These are phyloP conservation scores for Entomortierella lignicola DNA, from an alignment of 192 early-diverging fungal species.

Conservation along the genomic window DNA sequence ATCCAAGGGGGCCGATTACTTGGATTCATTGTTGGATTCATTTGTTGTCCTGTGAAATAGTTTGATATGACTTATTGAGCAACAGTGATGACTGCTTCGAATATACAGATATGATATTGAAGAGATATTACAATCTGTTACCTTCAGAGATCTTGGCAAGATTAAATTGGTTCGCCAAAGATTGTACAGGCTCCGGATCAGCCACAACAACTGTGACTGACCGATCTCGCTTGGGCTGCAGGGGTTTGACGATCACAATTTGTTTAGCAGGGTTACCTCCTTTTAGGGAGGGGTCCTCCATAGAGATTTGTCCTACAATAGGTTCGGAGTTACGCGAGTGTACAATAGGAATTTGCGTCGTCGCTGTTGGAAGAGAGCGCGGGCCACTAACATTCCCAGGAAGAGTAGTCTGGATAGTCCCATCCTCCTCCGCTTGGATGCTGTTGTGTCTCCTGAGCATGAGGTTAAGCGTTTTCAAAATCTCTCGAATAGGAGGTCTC, in stretches of 20 bases:
- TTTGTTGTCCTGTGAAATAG: too few relatives aligned
- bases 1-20: background rate
- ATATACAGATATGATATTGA: too few relatives aligned
- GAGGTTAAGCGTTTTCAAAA: slow-evolving; percentile 15
- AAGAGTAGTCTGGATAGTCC: background rate
- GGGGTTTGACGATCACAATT: slow-evolving; percentile 4
- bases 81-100: too few relatives aligned
- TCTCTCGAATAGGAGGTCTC: slow-evolving; percentile 20
- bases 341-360: background rate
- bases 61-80: too few relatives aligned
- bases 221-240: background rate
- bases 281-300: too few relatives aligned
- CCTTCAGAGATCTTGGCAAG: too few relatives aligned
- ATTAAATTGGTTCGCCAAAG: too few relatives aligned
- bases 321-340: slow-evolving; percentile 17
- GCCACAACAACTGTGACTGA: background rate
- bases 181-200: background rate
- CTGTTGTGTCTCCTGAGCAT: slow-evolving; percentile 11
- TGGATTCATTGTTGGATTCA: background rate
- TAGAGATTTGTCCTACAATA: background rate
- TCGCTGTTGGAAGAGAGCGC: slow-evolving; percentile 16
- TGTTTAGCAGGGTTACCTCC: background rate
- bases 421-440: slow-evolving; percentile 5
- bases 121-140: too few relatives aligned
- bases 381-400: slow-evolving; percentile 3